Base-by-base conservation (phyloP, 2,329 filamentous ascomycete genomes). In the Verticillium tricorpus region DNA sequence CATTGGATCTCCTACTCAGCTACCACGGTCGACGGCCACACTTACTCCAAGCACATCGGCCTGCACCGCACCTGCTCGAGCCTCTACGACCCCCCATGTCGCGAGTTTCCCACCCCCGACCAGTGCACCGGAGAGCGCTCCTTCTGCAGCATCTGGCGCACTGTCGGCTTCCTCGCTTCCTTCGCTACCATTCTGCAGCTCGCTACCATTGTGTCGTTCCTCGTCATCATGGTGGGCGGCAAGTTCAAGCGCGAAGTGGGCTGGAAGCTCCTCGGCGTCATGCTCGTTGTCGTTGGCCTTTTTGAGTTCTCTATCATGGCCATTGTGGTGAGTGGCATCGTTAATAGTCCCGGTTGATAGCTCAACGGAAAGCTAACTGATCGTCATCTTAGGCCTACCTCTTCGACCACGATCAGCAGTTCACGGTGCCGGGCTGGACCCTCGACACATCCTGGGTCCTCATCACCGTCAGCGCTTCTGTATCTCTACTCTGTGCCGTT, bases 71-170 rank as follows among this genome's bases (percentile, higher is more conserved):
- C 87, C 72, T 99, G 94, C 77, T 90, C 89, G 60, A 89, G 85
- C 62, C 79, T 91, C 62, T 84, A 84, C 55, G 81, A 85, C 58
- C 76, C 78, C n/a, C 75, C 77, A 56, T 93, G 90, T 74, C 69
- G 72, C 28, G 77, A 80, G 35, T 95, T 93, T 74, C 92, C 92
- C 3, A 80, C 82, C 66, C 78, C 83, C 60, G 80, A 85, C 61
- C 88, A 92, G 72, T 94, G 91, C 75, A 78, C 80, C 61, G 83
- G 82, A 68, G 85, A 89, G 68, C 83, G 86, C 59, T 86, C 88
- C 70, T 97, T 98, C 77, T 98, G 95, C 80, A 90, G 88, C 69
- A 90, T 96, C 83, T 99, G 94, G 94, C 85, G 91, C 63, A 92
- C 88, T 31, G 88, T 92, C 39, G 93, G 91, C 28, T 98, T 97